Evolutionary conservation across 768 basidiomycete genomes (phyloP).

Genomic region (Mycena albidolilacea): DNA sequence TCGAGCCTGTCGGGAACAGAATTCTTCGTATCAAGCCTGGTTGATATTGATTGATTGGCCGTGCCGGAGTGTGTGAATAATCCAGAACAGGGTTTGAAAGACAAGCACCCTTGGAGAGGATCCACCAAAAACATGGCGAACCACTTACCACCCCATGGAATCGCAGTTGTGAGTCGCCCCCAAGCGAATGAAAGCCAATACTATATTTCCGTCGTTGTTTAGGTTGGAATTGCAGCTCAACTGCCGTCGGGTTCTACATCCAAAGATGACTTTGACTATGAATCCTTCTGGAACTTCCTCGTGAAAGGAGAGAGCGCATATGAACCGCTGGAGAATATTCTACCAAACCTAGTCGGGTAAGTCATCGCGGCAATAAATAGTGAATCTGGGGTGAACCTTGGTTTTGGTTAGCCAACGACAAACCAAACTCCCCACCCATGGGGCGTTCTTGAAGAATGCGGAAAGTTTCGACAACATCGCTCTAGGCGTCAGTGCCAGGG

Average conservation of each 20-base stretch:
- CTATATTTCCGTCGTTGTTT: not conserved
- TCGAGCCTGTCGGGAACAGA: too few species aligned
- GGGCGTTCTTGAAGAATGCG: not conserved
- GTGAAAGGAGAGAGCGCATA: not conserved
- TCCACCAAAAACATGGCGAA: too few species aligned
- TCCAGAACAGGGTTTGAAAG: too few species aligned
- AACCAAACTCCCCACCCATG: not conserved
- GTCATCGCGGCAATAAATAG: not conserved
- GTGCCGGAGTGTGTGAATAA: too few species aligned
- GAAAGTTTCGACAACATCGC: not conserved
- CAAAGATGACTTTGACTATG: not conserved
- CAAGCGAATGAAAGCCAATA: too few species aligned
- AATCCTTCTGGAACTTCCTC: slow-evolving; percentile 7
- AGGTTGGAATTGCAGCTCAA: not conserved
- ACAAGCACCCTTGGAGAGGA: too few species aligned
- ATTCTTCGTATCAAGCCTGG: too few species aligned
- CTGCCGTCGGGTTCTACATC: not conserved
- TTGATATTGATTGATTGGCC: too few species aligned
- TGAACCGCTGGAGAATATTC: not conserved
- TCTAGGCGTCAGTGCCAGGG: not conserved
- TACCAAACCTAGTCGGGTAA: not conserved
- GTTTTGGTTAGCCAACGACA: not conserved
- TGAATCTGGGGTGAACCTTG: not conserved
- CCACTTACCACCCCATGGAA: too few species aligned
- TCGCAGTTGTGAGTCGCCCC: too few species aligned